Conservation (phyloP, 495 filamentous ascomycete species). For the Choiromyces venosus region DNA sequence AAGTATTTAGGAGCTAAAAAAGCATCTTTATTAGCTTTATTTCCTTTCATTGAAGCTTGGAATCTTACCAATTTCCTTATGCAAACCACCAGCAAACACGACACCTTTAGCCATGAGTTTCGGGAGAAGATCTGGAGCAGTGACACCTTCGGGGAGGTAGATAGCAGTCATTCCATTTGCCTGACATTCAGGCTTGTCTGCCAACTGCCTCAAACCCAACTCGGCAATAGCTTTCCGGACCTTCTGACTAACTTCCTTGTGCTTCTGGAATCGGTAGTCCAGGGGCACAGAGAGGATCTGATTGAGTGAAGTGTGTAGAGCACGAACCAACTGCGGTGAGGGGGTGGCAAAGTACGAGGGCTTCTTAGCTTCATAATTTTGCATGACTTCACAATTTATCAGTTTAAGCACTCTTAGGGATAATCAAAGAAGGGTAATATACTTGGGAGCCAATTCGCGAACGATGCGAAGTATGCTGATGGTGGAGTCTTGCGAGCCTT, state of each 20-base stretch:
- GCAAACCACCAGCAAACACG: conserved; percentile 88
- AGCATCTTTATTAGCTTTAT: not conserved
- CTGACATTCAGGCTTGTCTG: conserved; percentile 77
- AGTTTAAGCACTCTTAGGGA: not conserved
- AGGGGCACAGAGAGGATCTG: conserved; percentile 78
- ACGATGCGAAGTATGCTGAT: conserved; percentile 82
- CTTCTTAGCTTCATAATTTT: conserved; percentile 96
- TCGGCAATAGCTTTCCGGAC: conserved; percentile 74
- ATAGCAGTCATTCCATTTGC: conserved; percentile 97
- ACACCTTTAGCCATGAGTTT: conserved; percentile 84
- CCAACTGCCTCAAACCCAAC: conserved; percentile 80
- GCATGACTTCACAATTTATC: conserved; percentile 62
- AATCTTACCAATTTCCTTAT: conserved; percentile 59
- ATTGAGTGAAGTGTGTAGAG: conserved; percentile 83
- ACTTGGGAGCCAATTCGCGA: conserved; percentile 95
- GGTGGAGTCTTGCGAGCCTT: conserved; percentile 72
- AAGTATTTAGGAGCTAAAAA: conserved; percentile 51
- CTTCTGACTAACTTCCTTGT: conserved; percentile 67
- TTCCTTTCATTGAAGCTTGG: not conserved
- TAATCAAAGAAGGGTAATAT: conserved; percentile 32
- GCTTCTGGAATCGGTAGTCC: conserved; percentile 69
- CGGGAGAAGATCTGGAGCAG: conserved; percentile 73
- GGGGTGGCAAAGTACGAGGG: conserved; percentile 97
- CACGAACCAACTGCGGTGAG: conserved; percentile 86
- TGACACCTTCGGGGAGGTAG: conserved; percentile 79